Evolutionary conservation across 257 asterid genomes (phyloP).

Genomic region (Avicennia marina): DNA sequence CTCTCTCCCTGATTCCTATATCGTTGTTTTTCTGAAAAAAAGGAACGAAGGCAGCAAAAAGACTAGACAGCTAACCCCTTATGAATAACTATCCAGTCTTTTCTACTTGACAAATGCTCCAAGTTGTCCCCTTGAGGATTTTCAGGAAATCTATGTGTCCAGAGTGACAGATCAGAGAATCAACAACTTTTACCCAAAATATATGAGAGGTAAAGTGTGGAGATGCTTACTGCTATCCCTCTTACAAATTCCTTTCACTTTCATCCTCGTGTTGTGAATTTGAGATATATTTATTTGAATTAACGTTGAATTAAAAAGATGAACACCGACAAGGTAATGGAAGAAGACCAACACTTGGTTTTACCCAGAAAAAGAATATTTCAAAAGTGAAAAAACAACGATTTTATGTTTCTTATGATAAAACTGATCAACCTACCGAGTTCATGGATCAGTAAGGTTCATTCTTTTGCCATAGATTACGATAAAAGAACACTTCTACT

Average conservation of each 20-base stretch:
- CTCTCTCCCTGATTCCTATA: background rate
- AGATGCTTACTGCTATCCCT: slow-evolving; percentile 3
- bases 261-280: background rate
- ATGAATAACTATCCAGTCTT: background rate
- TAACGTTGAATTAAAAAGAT: background rate
- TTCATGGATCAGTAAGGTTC: background rate
- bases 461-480: background rate
- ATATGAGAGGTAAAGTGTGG: background rate
- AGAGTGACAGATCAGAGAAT: background rate
- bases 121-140: background rate
- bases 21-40: background rate
- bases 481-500: background rate
- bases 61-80: no score
- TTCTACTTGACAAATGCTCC: background rate
- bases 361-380: background rate
- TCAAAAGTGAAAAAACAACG: background rate
- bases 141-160: background rate
- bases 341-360: background rate
- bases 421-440: background rate
- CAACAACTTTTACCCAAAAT: background rate
- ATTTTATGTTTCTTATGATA: background rate
- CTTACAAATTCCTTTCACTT: background rate
- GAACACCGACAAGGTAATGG: background rate
- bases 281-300: background rate
- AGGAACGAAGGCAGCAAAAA: background rate